Evolutionary conservation across 1,284 basidiomycete species (phyloP).

Genomic region (Marasmius fiardii): DNA sequence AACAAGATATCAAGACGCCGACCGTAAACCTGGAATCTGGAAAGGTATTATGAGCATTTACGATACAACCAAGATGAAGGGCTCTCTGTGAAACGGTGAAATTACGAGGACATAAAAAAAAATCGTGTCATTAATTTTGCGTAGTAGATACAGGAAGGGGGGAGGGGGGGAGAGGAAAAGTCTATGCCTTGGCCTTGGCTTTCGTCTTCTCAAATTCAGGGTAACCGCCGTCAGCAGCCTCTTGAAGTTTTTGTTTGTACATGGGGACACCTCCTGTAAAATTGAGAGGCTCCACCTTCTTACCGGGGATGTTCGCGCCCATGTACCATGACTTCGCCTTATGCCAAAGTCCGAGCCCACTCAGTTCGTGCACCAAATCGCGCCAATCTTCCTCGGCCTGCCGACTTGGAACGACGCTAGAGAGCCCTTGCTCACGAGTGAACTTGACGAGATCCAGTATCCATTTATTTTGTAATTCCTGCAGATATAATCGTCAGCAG

Average conservation of each 20-base stretch:
- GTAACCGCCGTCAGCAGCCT: neutral
- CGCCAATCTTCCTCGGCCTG: slow-evolving; percentile 18
- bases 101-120: too few species aligned
- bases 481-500: neutral
- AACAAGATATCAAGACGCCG: too few species aligned
- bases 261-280: slow-evolving; percentile 20
- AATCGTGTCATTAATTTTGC: too few species aligned
- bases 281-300: slow-evolving; percentile 16
- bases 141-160: too few species aligned
- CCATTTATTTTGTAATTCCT: slow-evolving; percentile 25
- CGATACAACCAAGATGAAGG: too few species aligned
- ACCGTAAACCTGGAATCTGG: too few species aligned
- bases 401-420: slow-evolving; percentile 16
- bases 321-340: slow-evolving; percentile 15
- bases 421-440: slow-evolving; percentile 15
- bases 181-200: neutral
- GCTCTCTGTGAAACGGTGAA: too few species aligned
- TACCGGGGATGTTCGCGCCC: slow-evolving; percentile 8
- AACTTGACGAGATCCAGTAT: slow-evolving; percentile 19
- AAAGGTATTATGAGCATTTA: too few species aligned
- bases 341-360: slow-evolving; percentile 13
- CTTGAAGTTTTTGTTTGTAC: slow-evolving; percentile 9
- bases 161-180: too few species aligned
- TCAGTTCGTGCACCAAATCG: slow-evolving; percentile 12
- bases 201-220: neutral